These are phyloP conservation scores for Nidula niveotomentosa DNA, from an alignment of 1,284 basidiomycete species.

Conservation along the genomic window DNA sequence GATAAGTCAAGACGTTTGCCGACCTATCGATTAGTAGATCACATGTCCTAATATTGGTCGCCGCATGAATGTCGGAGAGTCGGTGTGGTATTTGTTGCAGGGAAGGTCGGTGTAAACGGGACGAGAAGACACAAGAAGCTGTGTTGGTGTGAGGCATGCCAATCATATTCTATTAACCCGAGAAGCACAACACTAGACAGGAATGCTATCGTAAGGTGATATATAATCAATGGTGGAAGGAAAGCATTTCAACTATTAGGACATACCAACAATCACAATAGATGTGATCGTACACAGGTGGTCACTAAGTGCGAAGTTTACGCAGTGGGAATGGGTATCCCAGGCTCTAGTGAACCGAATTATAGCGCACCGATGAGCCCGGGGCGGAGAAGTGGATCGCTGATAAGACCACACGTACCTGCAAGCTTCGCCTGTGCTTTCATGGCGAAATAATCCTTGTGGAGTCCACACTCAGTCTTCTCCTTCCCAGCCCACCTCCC, in stretches of 20 bases:
- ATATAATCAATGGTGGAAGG: too few relatives aligned
- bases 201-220: neutral
- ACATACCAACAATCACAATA: too few relatives aligned
- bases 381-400: too few relatives aligned
- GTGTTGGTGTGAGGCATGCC: neutral
- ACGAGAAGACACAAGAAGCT: too few relatives aligned
- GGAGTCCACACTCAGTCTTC: constrained; percentile 96
- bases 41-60: neutral
- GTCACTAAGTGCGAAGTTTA: too few relatives aligned
- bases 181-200: neutral
- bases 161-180: neutral
- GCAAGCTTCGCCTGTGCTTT: constrained; percentile 46
- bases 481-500: constrained; percentile 92
- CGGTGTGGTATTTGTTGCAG: neutral
- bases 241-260: too few relatives aligned
- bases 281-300: too few relatives aligned
- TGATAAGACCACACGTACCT: constrained; percentile 2
- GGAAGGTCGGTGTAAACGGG: too few relatives aligned
- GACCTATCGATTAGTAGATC: neutral
- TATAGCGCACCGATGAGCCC: neutral
- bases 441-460: constrained; percentile 82
- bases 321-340: too few relatives aligned
- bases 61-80: neutral
- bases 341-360: neutral
- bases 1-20: neutral